Evolutionary conservation across 768 basidiomycete species (phyloP), one percentile per base, ranked within the genome.

Genomic region (Lactarius tabidus): DNA sequence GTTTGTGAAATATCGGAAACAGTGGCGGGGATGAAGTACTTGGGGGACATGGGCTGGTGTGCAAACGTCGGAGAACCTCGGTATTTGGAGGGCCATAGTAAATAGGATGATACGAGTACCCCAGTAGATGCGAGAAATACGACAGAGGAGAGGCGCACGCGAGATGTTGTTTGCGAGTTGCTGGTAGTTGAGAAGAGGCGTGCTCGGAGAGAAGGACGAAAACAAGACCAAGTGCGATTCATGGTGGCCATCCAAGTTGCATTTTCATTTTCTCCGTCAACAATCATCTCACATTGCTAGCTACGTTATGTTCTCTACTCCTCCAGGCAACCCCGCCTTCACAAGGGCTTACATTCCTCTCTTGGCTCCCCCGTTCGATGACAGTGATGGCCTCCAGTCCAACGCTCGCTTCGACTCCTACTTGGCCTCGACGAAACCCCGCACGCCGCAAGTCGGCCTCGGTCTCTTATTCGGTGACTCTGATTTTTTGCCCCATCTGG

Each of bases 1-100:
- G 80, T 81, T 57, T 74, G 70, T 66, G 83, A 79, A 48, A 79
- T 85, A 0, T 81, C 79, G n/a, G 80, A 74, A 17, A 93, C 77
- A 6, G 80, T 84, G 3, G 84, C 80, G 26, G 84, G 83, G 0
- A 85, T 86, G 70, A 91, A 80, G 61, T 78, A 72, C 0, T 70
- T 68, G 0, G 76, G 73, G 3, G 77, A 73, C 7, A 80, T 67
- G 0, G 71, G 63, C 8, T 66, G 65, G 57, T 72, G 53, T 1
- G 39, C 29, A 26, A 70, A 75, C 8, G 80, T 82, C 26, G 84
- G 80, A 39, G 80, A 77, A 39, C 75, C 76, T 12, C 80, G 76
- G 6, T 83, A 81, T 31, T 74, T 70, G 68, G 84, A 79, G 1
- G 83, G 80, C 67, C 82, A 77, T 65, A 85, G 77, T 62, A 86